Percentiles rank a stretch among this genome's conserved stretches.
phyloP scores from a whole-genome alignment of 306 rosid species.

The Medicago ruthenica region DNA sequence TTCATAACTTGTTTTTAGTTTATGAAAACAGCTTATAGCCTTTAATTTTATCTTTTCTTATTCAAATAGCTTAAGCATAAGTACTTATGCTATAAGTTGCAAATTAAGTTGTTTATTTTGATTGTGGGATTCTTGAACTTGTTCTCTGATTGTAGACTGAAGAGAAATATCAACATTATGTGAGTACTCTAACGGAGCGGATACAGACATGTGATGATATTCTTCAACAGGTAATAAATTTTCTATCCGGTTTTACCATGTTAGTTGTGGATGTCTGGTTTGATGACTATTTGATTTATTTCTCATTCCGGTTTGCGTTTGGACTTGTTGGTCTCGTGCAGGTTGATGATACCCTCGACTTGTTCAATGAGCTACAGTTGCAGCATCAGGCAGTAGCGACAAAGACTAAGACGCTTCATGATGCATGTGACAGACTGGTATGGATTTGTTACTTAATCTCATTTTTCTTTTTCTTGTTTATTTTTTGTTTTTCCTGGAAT shows the following conservation, averaged over 20 bases:
- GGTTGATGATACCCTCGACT: slow-evolving; percentile 89
- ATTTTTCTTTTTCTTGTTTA: slow-evolving; percentile 1
- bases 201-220: slow-evolving; percentile 91
- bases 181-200: slow-evolving; percentile 82
- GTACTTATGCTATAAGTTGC: too few species aligned
- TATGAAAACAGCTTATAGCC: too few species aligned
- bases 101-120: neutral
- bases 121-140: slow-evolving; percentile 29
- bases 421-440: slow-evolving; percentile 94
- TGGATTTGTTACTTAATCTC: slow-evolving; percentile 41
- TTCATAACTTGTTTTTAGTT: too few species aligned
- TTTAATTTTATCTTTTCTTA: too few species aligned
- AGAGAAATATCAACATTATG: slow-evolving; percentile 93
- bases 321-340: slow-evolving; percentile 47
- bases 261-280: slow-evolving; percentile 9
- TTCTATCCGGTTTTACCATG: slow-evolving; percentile 13
- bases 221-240: slow-evolving; percentile 70
- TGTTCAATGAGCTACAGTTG: slow-evolving; percentile 80
- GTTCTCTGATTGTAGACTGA: slow-evolving; percentile 69
- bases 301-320: slow-evolving; percentile 34
- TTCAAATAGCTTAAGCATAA: too few species aligned
- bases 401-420: slow-evolving; percentile 97
- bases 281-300: slow-evolving; percentile 9
- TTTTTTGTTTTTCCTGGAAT: slow-evolving; percentile 3
- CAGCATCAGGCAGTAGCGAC: slow-evolving; percentile 98